Evolutionary conservation across 306 rosid species (phyloP).

Genomic region (Vachellia collinsii): DNA sequence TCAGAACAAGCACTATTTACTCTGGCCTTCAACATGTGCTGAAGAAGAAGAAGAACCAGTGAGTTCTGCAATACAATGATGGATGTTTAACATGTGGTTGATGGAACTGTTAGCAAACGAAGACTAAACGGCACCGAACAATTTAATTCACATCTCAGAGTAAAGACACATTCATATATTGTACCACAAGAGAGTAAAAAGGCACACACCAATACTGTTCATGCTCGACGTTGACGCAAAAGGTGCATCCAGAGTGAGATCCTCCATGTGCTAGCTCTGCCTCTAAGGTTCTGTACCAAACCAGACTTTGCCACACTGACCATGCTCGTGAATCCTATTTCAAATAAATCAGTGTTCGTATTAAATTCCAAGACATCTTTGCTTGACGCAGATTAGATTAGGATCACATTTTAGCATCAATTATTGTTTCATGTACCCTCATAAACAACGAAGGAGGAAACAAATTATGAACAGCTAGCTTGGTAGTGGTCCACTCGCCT

Average conservation of each 20-base stretch:
- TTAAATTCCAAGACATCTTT: too few species aligned
- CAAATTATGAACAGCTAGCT: too few species aligned
- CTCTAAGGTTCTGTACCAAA: not conserved
- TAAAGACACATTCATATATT: not conserved
- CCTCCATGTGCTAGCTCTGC: not conserved
- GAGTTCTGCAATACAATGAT: too few species aligned
- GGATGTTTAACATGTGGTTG: too few species aligned
- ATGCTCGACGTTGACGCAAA: not conserved
- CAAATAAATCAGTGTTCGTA: not conserved
- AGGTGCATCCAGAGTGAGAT: not conserved
- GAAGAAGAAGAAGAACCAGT: too few species aligned
- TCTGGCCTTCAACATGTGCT: too few species aligned
- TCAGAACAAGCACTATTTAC: too few species aligned
- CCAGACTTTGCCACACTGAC: not conserved
- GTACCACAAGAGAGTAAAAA: not conserved
- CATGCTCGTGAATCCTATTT: not conserved
- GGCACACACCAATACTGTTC: not conserved
- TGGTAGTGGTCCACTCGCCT: too few species aligned
- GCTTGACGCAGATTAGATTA: not conserved
- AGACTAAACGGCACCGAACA: not conserved
- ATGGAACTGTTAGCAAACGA: too few species aligned
- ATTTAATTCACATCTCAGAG: not conserved
- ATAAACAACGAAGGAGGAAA: not conserved
- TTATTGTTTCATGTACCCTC: not conserved
- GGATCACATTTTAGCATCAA: not conserved